phyloP scores from a whole-genome alignment of 306 rosid species.

The Vicia sativa region DNA sequence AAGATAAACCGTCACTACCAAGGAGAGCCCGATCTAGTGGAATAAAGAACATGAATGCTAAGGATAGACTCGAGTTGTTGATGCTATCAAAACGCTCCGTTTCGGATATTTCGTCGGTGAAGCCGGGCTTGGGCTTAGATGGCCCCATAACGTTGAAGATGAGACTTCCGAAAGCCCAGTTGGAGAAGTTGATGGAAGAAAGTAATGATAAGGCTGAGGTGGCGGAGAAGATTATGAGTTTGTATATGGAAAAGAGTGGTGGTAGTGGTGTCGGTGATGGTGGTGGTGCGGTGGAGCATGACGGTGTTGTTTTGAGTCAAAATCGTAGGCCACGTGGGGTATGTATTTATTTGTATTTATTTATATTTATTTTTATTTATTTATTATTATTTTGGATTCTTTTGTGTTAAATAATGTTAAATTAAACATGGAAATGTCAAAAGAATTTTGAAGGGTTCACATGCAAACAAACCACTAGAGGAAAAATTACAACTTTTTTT shows the following conservation, averaged over 20 bases:
- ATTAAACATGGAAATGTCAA: not conserved
- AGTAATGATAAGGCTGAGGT: conserved; percentile 55
- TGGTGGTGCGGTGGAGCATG: conserved; percentile 38
- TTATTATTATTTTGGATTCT: not conserved
- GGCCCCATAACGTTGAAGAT: conserved; percentile 60
- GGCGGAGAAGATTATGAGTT: conserved; percentile 65
- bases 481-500: not conserved
- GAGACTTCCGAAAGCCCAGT: conserved; percentile 70
- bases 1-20: conserved; percentile 2
- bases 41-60: conserved; percentile 55
- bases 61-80: conserved; percentile 73
- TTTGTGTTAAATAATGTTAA: conserved; percentile 12
- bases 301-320: conserved; percentile 23
- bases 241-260: conserved; percentile 39
- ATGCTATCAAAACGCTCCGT: conserved; percentile 70
- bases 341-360: conserved; percentile 12
- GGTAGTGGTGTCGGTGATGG: not conserved
- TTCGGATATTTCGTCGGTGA: conserved; percentile 53
- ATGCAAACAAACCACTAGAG: not conserved
- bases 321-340: conserved; percentile 53
- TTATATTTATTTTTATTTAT: not conserved
- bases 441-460: conserved; percentile 15
- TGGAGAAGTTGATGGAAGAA: conserved; percentile 66
- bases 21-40: conserved; percentile 68
- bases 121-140: not conserved